phyloP scores from a whole-genome alignment of 768 basidiomycete genomes.

The Tylopilus vinaceipallidus region DNA sequence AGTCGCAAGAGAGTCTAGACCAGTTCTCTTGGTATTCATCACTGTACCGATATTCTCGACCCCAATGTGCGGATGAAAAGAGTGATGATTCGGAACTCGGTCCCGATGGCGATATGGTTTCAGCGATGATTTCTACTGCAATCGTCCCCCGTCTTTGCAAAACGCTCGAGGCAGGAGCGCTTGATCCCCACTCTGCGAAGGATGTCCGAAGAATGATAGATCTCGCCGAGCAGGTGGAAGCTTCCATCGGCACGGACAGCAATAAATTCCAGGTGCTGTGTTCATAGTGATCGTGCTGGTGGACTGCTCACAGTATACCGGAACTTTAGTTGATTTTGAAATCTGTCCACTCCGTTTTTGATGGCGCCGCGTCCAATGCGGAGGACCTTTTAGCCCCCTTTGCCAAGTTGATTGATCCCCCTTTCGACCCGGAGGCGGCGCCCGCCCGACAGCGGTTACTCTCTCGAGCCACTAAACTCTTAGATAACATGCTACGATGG shows the following conservation, averaged over 20 bases:
- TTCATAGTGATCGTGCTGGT: not conserved
- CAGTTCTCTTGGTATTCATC: constrained; percentile 82
- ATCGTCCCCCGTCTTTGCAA: constrained; percentile 74
- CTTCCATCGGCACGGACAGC: constrained; percentile 62
- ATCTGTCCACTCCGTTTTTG: constrained; percentile 50
- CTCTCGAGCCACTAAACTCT: constrained; percentile 62
- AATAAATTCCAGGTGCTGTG: constrained; percentile 59
- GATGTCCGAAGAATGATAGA: constrained; percentile 66
- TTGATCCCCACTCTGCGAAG: constrained; percentile 75
- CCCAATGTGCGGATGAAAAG: constrained; percentile 41
- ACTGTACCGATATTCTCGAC: constrained; percentile 69
- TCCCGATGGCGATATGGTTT: constrained; percentile 83
- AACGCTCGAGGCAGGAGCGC: constrained; percentile 71
- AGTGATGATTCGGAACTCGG: constrained; percentile 62
- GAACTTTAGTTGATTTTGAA: constrained; percentile 53
- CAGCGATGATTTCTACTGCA: constrained; percentile 83
- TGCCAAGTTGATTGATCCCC: constrained; percentile 38
- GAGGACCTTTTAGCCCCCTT: constrained; percentile 52
- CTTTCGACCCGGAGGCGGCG: constrained; percentile 76
- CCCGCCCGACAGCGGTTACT: constrained; percentile 72
- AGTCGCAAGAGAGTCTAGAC: constrained; percentile 62
- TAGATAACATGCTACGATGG: constrained; percentile 75
- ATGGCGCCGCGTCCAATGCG: constrained; percentile 51
- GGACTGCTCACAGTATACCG: constrained; percentile 9
- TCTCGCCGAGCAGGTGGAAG: constrained; percentile 77